Percentiles rank a stretch among this genome's conserved stretches.
Conservation (phyloP, 2,329 filamentous ascomycete species). For the Colletotrichum siamense region DNA sequence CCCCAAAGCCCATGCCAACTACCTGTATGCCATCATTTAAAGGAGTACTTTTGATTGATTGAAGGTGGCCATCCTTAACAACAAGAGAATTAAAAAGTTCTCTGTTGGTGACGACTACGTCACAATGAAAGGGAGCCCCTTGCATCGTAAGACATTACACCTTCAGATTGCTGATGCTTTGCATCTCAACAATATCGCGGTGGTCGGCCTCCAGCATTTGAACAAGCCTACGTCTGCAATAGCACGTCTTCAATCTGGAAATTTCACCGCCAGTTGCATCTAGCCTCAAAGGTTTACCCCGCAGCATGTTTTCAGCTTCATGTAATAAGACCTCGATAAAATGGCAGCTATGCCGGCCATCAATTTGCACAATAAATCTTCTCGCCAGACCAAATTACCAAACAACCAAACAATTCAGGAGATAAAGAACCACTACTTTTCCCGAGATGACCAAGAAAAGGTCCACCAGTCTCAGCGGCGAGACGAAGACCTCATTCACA, state of each 20-base stretch:
- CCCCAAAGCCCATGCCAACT: too few species aligned
- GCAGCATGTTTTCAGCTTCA: not conserved
- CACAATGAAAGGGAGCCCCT: not conserved
- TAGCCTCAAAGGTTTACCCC: not conserved
- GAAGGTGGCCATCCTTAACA: rapidly evolving
- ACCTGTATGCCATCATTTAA: too few species aligned
- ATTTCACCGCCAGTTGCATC: not conserved
- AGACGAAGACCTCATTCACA: too few species aligned
- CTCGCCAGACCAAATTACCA: not conserved
- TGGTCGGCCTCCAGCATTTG: not conserved
- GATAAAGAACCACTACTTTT: too few species aligned
- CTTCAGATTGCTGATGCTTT: not conserved
- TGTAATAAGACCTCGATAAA: not conserved
- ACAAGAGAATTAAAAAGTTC: not conserved
- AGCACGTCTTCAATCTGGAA: not conserved
- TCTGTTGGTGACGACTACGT: not conserved
- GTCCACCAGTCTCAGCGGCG: too few species aligned
- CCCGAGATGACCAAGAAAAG: too few species aligned
- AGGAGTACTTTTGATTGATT: too few species aligned
- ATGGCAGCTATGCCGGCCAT: not conserved
- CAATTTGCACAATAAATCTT: not conserved
- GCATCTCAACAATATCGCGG: not conserved
- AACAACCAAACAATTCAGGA: too few species aligned
- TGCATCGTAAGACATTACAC: not conserved
- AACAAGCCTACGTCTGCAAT: rapidly evolving